Evolutionary conservation across 257 asterid genomes (phyloP), one percentile per base, ranked within the genome.

Genomic region (Solanum sejunctum): DNA sequence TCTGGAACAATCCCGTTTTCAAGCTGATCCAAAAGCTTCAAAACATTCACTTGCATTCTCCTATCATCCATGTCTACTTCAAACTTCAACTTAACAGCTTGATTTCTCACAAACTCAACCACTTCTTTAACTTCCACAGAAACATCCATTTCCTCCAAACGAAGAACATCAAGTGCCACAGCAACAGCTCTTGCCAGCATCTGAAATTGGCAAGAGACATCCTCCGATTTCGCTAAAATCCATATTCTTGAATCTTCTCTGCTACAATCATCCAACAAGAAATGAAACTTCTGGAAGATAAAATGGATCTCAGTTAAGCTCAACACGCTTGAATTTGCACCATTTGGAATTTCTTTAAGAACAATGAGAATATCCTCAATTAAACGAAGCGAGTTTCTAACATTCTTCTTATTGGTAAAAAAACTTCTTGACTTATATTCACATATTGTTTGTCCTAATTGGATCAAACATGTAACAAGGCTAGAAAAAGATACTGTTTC

Each of bases 261-360:
- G 1, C 90, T 28, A 58, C 98, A 94, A 84, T 96, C 98, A 17
- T 96, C 91, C 55, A 96, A 67, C 73, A 94, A 87, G 90, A 88
- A 93, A 26, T 78, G 91, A 84, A 93, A 82, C 88, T 91, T 93
- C 75, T 96, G 99, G 90, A 96, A 91, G 92, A 88, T 82, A 86
- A 91, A 92, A 81, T 96, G 98, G 71, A 96, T 92, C 84, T 94
- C 99, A 4, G 98, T 92, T 56, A 96, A 85, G 93, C 91, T 84
- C 39, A 90, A 78, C 2, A 57, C 1, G 28, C 84, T 36, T 43
- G 95, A 84, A 58, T 70, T 54, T 10, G 84, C 87, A 39, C 70
- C 87, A 43, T 21, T 58, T 72, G 18, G 90, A 10, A 91, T 82
- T 77, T 95, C 95, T 82, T 91, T 86, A 36, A 96, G 92, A 75